A percentile compares a stretch with the other conserved stretches of the same genome.
Evolutionary conservation across 805 yeast genomes (phyloP).

Genomic region (Nakazawaea sp.): DNA sequence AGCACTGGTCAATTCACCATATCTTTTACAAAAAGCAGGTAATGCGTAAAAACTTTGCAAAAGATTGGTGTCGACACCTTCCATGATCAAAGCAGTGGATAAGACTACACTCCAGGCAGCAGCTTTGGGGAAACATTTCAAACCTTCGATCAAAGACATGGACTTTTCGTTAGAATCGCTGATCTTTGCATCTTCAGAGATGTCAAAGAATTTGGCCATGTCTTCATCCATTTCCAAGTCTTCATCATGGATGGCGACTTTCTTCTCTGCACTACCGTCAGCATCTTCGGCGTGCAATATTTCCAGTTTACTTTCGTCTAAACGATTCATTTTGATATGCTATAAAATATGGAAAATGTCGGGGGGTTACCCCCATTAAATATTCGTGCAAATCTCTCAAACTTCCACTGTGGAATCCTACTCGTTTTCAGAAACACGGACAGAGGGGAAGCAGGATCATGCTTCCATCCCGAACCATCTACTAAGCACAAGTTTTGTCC

Average conservation of each 20-base stretch:
- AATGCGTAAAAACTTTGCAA: constrained; percentile 36
- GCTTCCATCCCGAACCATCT: too few species aligned
- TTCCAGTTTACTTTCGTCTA: too few species aligned
- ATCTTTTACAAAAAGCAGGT: constrained; percentile 35
- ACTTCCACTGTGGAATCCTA: too few species aligned
- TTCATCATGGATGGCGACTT: background rate
- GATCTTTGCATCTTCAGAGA: constrained; percentile 18
- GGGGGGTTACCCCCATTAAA: too few species aligned
- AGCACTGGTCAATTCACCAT: constrained; percentile 24
- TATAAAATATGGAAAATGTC: too few species aligned
- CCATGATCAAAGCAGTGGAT: constrained; percentile 39
- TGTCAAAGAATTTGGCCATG: constrained; percentile 24
- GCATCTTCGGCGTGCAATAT: constrained; percentile 5
- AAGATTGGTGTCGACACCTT: constrained; percentile 39
- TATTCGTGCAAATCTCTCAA: too few species aligned
- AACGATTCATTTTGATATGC: too few species aligned
- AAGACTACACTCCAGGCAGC: constrained; percentile 39
- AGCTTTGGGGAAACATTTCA: constrained; percentile 36
- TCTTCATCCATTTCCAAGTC: constrained; percentile 19
- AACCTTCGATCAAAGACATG: constrained; percentile 25
- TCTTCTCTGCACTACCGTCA: background rate
- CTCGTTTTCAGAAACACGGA: too few species aligned
- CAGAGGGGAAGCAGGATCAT: too few species aligned
- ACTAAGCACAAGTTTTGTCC: too few species aligned
- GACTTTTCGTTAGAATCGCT: constrained; percentile 16